Evolutionary conservation across 2,329 filamentous ascomycete genomes (phyloP).

Genomic region (Ophiostoma populinum): DNA sequence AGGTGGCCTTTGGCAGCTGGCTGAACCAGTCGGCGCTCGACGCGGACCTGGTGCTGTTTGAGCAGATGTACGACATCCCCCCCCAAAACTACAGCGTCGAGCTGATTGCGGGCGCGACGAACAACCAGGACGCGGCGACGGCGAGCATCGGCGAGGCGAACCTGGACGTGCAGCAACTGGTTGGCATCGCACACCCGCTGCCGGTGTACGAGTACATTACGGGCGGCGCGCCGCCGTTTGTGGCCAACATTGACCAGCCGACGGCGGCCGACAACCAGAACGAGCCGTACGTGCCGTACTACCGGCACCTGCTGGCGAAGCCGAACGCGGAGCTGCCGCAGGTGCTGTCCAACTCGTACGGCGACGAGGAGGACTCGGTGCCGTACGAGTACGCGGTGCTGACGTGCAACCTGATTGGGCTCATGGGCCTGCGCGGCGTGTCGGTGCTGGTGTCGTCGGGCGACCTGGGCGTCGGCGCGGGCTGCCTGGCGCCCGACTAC

Average conservation of each 20-base stretch:
- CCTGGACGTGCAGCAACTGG: slow-evolving; percentile 44
- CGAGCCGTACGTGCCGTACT: slow-evolving; percentile 50
- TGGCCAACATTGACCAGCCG: slow-evolving; percentile 14
- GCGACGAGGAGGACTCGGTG: slow-evolving; percentile 43
- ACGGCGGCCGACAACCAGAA: slow-evolving; percentile 29
- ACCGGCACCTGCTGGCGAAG: slow-evolving; percentile 39
- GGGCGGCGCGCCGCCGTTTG: slow-evolving; percentile 16
- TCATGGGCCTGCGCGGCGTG: slow-evolving; percentile 48
- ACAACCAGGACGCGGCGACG: slow-evolving; percentile 24
- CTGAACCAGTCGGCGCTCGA: slow-evolving; percentile 30
- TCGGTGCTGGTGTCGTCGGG: slow-evolving; percentile 49
- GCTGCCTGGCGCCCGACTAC: slow-evolving; percentile 14
- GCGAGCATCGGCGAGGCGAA: slow-evolving; percentile 33
- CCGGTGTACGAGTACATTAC: slow-evolving; percentile 17
- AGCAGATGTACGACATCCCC: slow-evolving; percentile 30
- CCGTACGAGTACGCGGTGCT: slow-evolving; percentile 37
- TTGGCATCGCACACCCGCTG: slow-evolving; percentile 30
- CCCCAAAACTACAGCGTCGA: slow-evolving; percentile 36
- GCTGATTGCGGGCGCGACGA: slow-evolving; percentile 36
- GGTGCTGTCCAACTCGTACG: slow-evolving; percentile 53
- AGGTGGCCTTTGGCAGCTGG: slow-evolving; percentile 24
- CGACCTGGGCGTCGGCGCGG: slow-evolving; percentile 26
- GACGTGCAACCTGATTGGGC: slow-evolving; percentile 39
- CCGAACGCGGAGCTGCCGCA: slow-evolving; percentile 37
- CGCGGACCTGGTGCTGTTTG: slow-evolving; percentile 33